These are phyloP conservation scores for Ceratobasidium sp. DNA, from an alignment of 1,284 basidiomycete genomes.

Conservation along the genomic window DNA sequence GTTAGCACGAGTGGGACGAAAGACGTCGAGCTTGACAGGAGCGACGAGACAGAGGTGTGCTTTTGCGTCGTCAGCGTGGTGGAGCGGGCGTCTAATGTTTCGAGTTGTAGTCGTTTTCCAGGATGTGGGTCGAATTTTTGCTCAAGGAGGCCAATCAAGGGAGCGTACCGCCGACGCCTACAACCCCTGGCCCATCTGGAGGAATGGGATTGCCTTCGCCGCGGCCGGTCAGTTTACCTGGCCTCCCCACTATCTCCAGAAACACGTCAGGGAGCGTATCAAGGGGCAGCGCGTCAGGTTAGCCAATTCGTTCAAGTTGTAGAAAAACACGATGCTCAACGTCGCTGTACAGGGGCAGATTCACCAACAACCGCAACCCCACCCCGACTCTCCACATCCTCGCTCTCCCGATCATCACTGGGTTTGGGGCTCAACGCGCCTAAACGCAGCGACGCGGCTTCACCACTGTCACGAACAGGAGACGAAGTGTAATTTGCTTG, in stretches of 20 bases:
- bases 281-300: constrained; percentile 23
- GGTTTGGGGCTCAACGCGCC: constrained; percentile 30
- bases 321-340: constrained; percentile 1
- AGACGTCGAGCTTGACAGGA: constrained; percentile 73
- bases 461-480: constrained; percentile 38
- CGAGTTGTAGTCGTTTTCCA: constrained; percentile 82
- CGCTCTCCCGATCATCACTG: constrained; percentile 34
- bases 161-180: constrained; percentile 40
- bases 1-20: constrained; percentile 56
- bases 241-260: constrained; percentile 31
- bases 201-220: constrained; percentile 15
- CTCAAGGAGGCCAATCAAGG: constrained; percentile 86
- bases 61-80: too few relatives aligned
- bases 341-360: neutral
- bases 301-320: neutral
- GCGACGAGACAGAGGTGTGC: constrained; percentile 80
- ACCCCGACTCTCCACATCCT: constrained; percentile 38
- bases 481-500: constrained; percentile 10
- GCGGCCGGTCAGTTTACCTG: constrained; percentile 20
- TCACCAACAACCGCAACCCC: constrained; percentile 40
- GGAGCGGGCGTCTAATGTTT: neutral
- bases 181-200: constrained; percentile 5
- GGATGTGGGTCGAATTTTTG: constrained; percentile 95
- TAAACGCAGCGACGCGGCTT: constrained; percentile 42
- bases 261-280: constrained; percentile 9